These are phyloP conservation scores for Solanum sparsipilum DNA, from an alignment of 257 asterid genomes.

Conservation along the genomic window DNA sequence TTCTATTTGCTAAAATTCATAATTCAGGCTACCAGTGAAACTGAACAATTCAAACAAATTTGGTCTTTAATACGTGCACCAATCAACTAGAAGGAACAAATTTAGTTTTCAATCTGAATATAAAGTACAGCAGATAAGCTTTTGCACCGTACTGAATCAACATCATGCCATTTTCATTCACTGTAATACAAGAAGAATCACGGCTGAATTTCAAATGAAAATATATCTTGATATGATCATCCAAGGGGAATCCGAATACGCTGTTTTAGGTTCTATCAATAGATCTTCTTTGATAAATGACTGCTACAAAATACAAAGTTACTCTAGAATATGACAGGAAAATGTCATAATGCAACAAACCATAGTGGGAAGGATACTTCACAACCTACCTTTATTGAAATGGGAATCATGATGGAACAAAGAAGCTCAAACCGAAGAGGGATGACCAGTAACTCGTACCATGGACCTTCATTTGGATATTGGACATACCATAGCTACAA, in stretches of 20 bases:
- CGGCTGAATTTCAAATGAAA: neutral
- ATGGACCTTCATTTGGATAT: slow-evolving; percentile 93
- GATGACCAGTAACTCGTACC: slow-evolving; percentile 94
- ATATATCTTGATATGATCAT: neutral
- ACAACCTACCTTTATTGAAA: slow-evolving; percentile 82
- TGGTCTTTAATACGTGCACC: neutral
- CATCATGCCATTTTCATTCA: neutral
- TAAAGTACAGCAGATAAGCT: neutral
- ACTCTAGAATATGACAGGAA: neutral
- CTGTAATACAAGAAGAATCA: neutral
- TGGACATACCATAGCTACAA: slow-evolving; percentile 92
- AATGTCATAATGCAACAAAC: neutral
- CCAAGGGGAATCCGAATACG: neutral
- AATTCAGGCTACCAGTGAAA: neutral
- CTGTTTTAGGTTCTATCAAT: neutral
- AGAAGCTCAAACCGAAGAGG: slow-evolving; percentile 99
- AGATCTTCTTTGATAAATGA: neutral
- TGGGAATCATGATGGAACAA: slow-evolving; percentile 99
- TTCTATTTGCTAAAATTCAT: neutral
- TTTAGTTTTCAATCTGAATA: neutral
- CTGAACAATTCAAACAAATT: neutral
- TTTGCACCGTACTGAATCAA: neutral
- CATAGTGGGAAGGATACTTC: neutral
- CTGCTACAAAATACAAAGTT: neutral
- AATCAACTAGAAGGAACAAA: neutral